phyloP scores from a whole-genome alignment of 139 green algal genomes.

The Zygnema cylindricum region DNA sequence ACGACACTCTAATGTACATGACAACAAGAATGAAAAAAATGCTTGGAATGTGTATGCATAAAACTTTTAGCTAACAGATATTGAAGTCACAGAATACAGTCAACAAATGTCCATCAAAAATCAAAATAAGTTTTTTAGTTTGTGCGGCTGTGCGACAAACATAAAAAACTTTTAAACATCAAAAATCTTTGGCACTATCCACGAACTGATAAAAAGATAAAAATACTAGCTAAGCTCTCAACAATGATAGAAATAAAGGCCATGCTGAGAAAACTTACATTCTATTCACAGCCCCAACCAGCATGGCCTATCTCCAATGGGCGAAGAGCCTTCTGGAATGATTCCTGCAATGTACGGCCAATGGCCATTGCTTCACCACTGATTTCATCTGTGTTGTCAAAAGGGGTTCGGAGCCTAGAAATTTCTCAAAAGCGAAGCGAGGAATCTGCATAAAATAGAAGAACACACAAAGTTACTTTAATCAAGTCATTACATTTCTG shows the following conservation, averaged over 20 bases:
- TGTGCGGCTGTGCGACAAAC: background rate
- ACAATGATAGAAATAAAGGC: no score
- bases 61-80: no score
- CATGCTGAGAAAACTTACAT: background rate
- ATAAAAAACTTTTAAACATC: background rate
- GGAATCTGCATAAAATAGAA: slow-evolving; percentile 80
- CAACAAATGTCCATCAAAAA: no score
- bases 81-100: no score
- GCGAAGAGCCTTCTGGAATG: slow-evolving; percentile 95
- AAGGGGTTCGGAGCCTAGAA: slow-evolving; percentile 85
- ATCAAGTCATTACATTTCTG: background rate
- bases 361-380: slow-evolving; percentile 98
- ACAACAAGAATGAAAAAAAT: no score
- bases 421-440: slow-evolving; percentile 98
- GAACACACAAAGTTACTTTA: no score
- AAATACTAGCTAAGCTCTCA: no score
- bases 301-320: slow-evolving; percentile 85
- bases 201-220: background rate
- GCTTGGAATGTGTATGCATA: no score
- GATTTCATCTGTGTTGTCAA: slow-evolving; percentile 89
- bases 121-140: background rate
- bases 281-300: slow-evolving; percentile 58
- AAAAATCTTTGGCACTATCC: background rate
- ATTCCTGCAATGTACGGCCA: slow-evolving; percentile 95
- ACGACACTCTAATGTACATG: background rate